These are phyloP conservation scores for Aureobasidium subglaciale DNA, from an alignment of 2,329 filamentous ascomycete genomes.

Conservation along the genomic window DNA sequence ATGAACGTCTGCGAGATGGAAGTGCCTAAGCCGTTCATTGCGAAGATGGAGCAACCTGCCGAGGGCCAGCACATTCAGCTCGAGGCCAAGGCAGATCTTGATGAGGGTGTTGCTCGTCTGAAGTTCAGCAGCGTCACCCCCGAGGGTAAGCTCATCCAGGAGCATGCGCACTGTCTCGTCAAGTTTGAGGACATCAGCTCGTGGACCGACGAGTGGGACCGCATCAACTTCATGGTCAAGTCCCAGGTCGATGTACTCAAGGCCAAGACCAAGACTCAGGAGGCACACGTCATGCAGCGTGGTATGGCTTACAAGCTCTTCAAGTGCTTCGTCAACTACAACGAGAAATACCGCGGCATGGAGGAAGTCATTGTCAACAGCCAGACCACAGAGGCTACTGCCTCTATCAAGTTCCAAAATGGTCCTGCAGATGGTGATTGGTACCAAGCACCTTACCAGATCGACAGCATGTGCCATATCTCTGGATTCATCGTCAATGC, in stretches of 20 bases:
- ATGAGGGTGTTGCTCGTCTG: constrained; percentile 48
- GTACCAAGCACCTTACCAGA: constrained; percentile 53
- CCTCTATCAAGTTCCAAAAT: constrained; percentile 48
- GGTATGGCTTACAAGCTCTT: constrained; percentile 73
- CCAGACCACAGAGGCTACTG: constrained; percentile 49
- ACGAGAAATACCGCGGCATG: constrained; percentile 51
- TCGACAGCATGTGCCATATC: constrained; percentile 51
- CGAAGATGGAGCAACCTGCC: constrained; percentile 40
- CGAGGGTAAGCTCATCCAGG: constrained; percentile 50
- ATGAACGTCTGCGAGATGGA: constrained; percentile 62
- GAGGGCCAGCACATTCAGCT: constrained; percentile 55
- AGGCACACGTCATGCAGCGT: constrained; percentile 64
- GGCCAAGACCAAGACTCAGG: constrained; percentile 56
- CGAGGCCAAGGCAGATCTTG: constrained; percentile 53
- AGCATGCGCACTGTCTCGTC: constrained; percentile 57
- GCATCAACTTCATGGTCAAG: constrained; percentile 54
- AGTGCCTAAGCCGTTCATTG: constrained; percentile 63
- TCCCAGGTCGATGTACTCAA: constrained; percentile 57
- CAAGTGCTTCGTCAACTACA: constrained; percentile 51
- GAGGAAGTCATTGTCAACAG: constrained; percentile 53
- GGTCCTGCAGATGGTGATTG: constrained; percentile 49
- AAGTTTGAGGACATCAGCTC: constrained; percentile 53
- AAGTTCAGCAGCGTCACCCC: constrained; percentile 52
- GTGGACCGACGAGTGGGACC: constrained; percentile 60
- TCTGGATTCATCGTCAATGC: constrained; percentile 56